phyloP scores from a whole-genome alignment of 257 asterid genomes.

The Scutellaria barbata region DNA sequence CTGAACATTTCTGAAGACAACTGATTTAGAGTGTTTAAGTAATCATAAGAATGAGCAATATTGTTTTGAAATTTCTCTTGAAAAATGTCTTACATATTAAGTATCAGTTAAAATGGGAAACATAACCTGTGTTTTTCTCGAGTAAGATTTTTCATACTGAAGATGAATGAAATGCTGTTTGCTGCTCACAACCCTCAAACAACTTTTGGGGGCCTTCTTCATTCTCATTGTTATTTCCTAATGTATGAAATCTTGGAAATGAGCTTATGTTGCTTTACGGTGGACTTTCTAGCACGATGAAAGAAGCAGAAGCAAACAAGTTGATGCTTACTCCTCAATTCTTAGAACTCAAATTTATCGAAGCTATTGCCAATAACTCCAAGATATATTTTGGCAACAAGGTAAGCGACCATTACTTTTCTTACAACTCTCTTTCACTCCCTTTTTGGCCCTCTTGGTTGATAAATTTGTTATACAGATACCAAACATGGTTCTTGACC shows the following conservation, averaged over 20 bases:
- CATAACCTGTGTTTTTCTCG: not conserved
- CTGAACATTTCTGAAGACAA: not conserved
- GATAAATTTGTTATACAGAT: conserved; percentile 54
- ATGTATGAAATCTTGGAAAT: conserved; percentile 4
- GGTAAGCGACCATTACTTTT: conserved; percentile 47
- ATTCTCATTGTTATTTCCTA: not conserved
- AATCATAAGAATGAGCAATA: not conserved
- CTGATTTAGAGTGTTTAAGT: conserved; percentile 9
- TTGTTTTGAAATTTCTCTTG: not conserved
- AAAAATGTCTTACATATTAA: not conserved
- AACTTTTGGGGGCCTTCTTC: not conserved
- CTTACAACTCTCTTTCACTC: not conserved
- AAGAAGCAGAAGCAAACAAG: conserved; percentile 95
- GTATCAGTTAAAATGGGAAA: not conserved
- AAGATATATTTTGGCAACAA: conserved; percentile 93
- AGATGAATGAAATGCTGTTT: not conserved
- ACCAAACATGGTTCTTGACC: conserved; percentile 84
- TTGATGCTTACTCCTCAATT: conserved; percentile 83
- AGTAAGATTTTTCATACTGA: not conserved
- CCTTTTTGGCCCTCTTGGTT: conserved; percentile 25
- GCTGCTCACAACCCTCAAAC: not conserved
- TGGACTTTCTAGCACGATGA: conserved; percentile 61
- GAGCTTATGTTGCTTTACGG: conserved; percentile 21
- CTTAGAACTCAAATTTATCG: conserved; percentile 84
- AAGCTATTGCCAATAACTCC: conserved; percentile 89